These are phyloP conservation scores for Ophiorrhiza pumila DNA, from an alignment of 257 asterid genomes.

Conservation along the genomic window DNA sequence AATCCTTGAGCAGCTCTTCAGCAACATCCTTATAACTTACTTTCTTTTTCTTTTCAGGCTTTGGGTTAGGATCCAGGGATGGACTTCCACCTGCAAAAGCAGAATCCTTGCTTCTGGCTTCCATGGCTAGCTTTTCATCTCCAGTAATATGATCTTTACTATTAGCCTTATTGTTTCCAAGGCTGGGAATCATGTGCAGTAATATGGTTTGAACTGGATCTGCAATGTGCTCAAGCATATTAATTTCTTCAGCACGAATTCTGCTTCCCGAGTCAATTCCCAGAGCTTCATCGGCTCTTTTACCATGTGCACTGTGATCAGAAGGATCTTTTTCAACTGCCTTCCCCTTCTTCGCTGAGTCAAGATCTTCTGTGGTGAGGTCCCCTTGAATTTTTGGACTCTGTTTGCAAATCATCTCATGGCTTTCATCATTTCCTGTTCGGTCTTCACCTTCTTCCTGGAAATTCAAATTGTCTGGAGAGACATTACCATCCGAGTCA, in stretches of 20 bases:
- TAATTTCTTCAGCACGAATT: constrained; percentile 22
- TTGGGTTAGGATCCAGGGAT: constrained; percentile 26
- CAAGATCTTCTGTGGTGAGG: constrained; percentile 26
- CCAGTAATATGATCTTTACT: background rate
- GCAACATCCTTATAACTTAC: constrained; percentile 87
- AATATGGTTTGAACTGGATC: constrained; percentile 78
- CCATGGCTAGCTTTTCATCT: constrained; percentile 21
- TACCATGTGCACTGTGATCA: constrained; percentile 23
- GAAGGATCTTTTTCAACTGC: constrained; percentile 24
- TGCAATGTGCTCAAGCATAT: constrained; percentile 27
- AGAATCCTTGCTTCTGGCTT: constrained; percentile 3
- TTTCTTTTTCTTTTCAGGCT: constrained; percentile 66
- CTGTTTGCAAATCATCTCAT: constrained; percentile 14
- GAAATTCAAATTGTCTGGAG: constrained; percentile 22
- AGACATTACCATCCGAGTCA: constrained; percentile 50
- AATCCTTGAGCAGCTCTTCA: constrained; percentile 62
- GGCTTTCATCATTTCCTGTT: constrained; percentile 23
- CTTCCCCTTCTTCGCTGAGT: constrained; percentile 28
- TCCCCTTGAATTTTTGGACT: constrained; percentile 24
- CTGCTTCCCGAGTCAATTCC: constrained; percentile 27
- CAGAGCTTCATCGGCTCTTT: constrained; percentile 16
- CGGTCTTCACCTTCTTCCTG: constrained; percentile 23
- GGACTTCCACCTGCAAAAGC: constrained; percentile 26
- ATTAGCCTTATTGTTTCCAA: constrained; percentile 20
- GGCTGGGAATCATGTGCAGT: constrained; percentile 52